Conservation (phyloP, 805 yeast species). For the Tetrapisispora arboricola region DNA sequence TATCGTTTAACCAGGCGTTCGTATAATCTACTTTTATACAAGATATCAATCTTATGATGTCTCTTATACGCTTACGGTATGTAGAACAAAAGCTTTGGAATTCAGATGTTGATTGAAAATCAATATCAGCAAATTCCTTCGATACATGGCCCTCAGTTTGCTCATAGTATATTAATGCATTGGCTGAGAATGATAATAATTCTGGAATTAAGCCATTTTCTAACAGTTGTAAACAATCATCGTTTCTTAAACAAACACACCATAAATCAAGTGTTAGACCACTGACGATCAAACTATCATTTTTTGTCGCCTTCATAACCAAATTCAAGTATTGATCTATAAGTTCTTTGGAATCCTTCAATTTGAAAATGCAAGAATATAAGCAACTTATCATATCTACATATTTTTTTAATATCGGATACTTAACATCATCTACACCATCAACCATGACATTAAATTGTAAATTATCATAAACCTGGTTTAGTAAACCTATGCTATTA, state of each 20-base stretch:
- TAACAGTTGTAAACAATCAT: constrained; percentile 43
- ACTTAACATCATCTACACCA: constrained; percentile 67
- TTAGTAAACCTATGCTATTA: constrained; percentile 63
- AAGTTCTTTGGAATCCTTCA: constrained; percentile 40
- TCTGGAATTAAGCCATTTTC: constrained; percentile 48
- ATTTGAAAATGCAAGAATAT: constrained; percentile 46
- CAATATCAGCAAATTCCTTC: constrained; percentile 62
- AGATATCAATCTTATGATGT: constrained; percentile 76
- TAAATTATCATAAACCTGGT: constrained; percentile 47
- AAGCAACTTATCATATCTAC: constrained; percentile 68
- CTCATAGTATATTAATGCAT: constrained; percentile 65
- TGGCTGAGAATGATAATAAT: constrained; percentile 65
- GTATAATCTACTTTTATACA: constrained; percentile 81
- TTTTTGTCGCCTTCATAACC: constrained; percentile 70
- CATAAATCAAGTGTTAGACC: constrained; percentile 89
- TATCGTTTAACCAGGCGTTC: constrained; percentile 65
- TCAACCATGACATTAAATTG: constrained; percentile 42
- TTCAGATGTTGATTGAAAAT: constrained; percentile 82
- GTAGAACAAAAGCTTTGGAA: constrained; percentile 63
- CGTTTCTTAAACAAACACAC: constrained; percentile 81
- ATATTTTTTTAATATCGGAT: constrained; percentile 75
- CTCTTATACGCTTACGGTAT: constrained; percentile 78
- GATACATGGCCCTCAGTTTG: constrained; percentile 57
- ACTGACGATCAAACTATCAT: constrained; percentile 79
- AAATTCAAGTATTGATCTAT: constrained; percentile 58